Percentiles rank a stretch among this genome's conserved stretches.
Conservation (phyloP, 129 eudicot genomes). For the Flaveria ramosissima region DNA sequence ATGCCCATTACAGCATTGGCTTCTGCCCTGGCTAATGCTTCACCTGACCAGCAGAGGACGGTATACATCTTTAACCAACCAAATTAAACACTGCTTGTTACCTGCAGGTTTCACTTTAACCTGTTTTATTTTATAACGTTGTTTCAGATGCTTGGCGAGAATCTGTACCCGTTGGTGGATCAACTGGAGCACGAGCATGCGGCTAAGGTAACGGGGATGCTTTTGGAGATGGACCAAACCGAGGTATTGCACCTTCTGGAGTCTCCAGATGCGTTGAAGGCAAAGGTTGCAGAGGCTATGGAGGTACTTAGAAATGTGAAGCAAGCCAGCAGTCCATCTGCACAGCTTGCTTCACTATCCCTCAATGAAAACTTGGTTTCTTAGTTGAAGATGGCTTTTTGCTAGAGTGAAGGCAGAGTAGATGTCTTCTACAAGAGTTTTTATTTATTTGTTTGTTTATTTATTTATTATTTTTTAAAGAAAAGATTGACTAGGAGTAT, state of each 20-base stretch:
- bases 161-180: not conserved
- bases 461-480: no score
- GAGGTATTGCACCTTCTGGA: conserved; percentile 2
- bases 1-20: not conserved
- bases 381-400: not conserved
- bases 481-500: no score
- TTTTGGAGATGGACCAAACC: not conserved
- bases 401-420: no score
- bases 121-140: no score
- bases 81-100: not conserved
- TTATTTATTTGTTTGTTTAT: no score
- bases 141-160: not conserved
- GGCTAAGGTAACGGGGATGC: conserved; percentile 7
- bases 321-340: not conserved
- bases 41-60: not conserved
- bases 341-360: not conserved
- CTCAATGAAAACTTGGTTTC: not conserved
- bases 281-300: not conserved
- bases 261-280: not conserved
- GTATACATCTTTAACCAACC: not conserved
- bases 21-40: not conserved
- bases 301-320: not conserved
- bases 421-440: no score
- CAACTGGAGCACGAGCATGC: conserved; percentile 13
- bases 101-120: not conserved